These are phyloP conservation scores for Sapria himalayana DNA, from an alignment of 345 rosid genomes.

Conservation along the genomic window DNA sequence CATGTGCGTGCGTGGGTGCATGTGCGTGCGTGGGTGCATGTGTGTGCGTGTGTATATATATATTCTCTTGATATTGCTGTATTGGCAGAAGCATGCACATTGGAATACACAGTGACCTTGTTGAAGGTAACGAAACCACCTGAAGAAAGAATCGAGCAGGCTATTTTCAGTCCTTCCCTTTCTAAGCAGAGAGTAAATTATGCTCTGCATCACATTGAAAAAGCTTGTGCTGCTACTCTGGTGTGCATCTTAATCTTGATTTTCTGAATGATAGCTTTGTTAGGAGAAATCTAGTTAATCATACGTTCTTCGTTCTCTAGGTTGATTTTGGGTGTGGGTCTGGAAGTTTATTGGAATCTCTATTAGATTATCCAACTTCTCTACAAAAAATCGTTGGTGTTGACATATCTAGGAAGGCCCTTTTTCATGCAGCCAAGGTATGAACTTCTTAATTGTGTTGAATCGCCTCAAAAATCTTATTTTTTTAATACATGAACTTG, in stretches of 20 bases:
- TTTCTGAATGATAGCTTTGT: conserved; percentile 3
- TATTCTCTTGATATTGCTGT: background rate
- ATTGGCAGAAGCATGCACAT: conserved; percentile 19
- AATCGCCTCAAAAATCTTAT: too few relatives aligned
- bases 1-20: too few relatives aligned
- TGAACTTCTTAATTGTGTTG: conserved; percentile 2
- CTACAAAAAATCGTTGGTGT: conserved; percentile 57
- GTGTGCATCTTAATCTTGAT: conserved; percentile 14
- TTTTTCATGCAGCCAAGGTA: conserved; percentile 87
- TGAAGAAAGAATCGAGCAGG: conserved; percentile 91
- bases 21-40: too few relatives aligned
- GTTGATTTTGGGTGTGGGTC: conserved; percentile 92
- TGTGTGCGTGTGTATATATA: too few relatives aligned
- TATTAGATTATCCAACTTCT: conserved; percentile 53
- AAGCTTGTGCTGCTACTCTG: conserved; percentile 52
- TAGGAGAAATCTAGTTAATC: conserved; percentile 3
- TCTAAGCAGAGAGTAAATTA: conserved; percentile 90
- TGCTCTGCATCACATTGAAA: conserved; percentile 56
- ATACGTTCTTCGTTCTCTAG: conserved; percentile 15
- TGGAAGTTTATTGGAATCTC: conserved; percentile 70
- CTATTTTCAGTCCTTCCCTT: conserved; percentile 81
- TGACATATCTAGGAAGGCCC: conserved; percentile 65
- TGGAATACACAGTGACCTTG: conserved; percentile 32
- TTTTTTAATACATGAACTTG: too few relatives aligned
- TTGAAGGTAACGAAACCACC: conserved; percentile 50